Conservation (phyloP, 2,329 filamentous ascomycete genomes). For the Talaromyces sp. region DNA sequence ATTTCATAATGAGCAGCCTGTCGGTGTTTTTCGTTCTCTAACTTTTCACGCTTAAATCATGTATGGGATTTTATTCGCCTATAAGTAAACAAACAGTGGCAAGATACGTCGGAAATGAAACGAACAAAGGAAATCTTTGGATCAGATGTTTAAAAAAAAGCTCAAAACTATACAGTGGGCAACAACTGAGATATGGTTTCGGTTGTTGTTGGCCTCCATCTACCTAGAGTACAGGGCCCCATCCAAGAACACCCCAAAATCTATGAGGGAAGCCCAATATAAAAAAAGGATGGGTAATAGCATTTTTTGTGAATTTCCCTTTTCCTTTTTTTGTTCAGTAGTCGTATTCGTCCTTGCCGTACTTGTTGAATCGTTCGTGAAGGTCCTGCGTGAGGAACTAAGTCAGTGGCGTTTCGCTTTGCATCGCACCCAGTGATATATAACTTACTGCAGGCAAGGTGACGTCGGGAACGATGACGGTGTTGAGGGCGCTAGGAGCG, state of each 20-base stretch:
- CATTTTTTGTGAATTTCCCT: neutral
- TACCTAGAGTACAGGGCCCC: constrained; percentile 1
- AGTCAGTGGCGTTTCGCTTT: neutral
- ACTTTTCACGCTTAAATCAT: neutral
- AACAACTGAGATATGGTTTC: neutral
- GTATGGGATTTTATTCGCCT: neutral
- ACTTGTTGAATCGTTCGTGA: constrained; percentile 99
- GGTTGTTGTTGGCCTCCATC: neutral
- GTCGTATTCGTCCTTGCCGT: constrained; percentile 86
- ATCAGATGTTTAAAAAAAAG: neutral
- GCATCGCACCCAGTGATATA: neutral
- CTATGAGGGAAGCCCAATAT: neutral
- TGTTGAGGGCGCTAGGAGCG: constrained; percentile 91
- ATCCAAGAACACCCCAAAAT: neutral
- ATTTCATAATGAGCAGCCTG: constrained; percentile 1
- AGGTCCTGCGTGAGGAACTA: constrained; percentile 56
- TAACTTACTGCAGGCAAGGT: constrained; percentile 75
- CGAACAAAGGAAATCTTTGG: neutral
- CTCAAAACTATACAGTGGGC: neutral
- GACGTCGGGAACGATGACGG: constrained; percentile 88
- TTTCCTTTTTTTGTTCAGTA: constrained; percentile 20
- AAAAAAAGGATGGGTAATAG: neutral
- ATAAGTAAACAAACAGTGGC: neutral
- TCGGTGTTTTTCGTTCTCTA: neutral
- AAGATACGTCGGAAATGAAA: neutral